Conservation (phyloP, 2,329 filamentous ascomycete species). For the Diaporthe citri region DNA sequence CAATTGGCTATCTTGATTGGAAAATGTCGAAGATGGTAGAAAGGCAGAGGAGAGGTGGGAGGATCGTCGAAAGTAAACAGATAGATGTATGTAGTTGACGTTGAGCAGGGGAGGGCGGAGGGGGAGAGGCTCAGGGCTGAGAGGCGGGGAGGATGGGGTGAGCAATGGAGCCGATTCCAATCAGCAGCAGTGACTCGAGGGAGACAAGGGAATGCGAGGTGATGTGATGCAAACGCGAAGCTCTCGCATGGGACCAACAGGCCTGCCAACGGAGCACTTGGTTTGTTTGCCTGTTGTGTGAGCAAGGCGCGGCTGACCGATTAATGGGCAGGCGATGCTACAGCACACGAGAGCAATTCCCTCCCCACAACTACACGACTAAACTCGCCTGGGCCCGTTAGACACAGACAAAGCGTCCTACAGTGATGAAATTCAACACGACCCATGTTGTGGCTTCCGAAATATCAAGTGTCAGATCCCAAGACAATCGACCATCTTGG, state of each 20-base stretch:
- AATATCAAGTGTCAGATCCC: conserved; percentile 19
- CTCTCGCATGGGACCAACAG: conserved; percentile 25
- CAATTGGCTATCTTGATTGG: not conserved
- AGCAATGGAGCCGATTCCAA: conserved; percentile 11
- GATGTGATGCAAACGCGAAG: conserved; percentile 14
- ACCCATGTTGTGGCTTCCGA: not conserved
- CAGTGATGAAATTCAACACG: too few relatives aligned
- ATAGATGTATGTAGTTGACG: not conserved
- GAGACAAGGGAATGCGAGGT: conserved; percentile 17
- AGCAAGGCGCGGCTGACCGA: conserved; percentile 8
- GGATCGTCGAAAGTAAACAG: not conserved
- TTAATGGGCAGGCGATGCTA: not conserved
- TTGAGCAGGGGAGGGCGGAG: not conserved
- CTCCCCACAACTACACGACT: not conserved
- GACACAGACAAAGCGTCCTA: not conserved
- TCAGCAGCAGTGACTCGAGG: not conserved
- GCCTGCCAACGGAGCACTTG: not conserved
- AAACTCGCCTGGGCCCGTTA: not conserved
- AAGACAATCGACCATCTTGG: conserved; percentile 8
- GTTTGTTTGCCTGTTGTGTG: conserved; percentile 11
- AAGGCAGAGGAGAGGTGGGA: not conserved
- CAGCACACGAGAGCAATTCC: not conserved
- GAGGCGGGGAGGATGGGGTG: not conserved
- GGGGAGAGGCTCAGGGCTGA: not conserved
- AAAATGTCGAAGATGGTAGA: too few relatives aligned